Evolutionary conservation across 495 filamentous ascomycete genomes (phyloP), one percentile per base, ranked within the genome.

Genomic region (Neurospora sp.): DNA sequence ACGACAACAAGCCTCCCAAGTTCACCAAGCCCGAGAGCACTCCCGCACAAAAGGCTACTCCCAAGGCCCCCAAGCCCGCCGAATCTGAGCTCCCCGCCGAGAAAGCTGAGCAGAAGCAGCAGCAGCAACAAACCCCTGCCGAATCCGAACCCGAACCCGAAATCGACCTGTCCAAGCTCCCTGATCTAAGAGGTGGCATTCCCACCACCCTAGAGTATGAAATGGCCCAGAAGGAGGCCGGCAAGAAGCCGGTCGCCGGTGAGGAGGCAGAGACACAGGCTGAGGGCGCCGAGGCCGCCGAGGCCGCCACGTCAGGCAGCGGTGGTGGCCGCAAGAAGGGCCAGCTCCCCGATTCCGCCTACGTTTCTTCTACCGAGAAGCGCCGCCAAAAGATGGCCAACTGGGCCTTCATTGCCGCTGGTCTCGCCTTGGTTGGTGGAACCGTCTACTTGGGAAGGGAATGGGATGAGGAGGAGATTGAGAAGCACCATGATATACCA

Each of bases 161-260:
- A 78, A 79, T 82, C 54, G 79, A 85, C 73, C 79, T 83, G 3
- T 83, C 87, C 77, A 90, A 91, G 24, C 86, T 97, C 21, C 94
- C 94, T 72, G 94, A 97, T 79, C 88, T 97, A 31, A 95, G 92
- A 9, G 91, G 95, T 79, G 94, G 94, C 75, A 96, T 97, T 73
- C 94, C 94, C 1, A 97, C 94, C 24, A 97, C 94, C 21, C 85
- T 97, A 40, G 92, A 96, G 78, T 88, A 91, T 74, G 89, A 92
- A 80, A 87, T 83, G 5, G 85, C 84, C 15, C 54, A 66, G 54
- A 66, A 66, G 54, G 54, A 66, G 28, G 54, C 54, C 54, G 54
- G 15, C 54, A 66, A 66, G 54, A 66, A 66, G 54, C 54, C 54
- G 28, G 54, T 34, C 28, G 54, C 54, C 15, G 28, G 54, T 66